Percentiles rank a stretch among this genome's conserved stretches.
phyloP scores from a whole-genome alignment of 306 rosid genomes.

The Castanospermum australe region DNA sequence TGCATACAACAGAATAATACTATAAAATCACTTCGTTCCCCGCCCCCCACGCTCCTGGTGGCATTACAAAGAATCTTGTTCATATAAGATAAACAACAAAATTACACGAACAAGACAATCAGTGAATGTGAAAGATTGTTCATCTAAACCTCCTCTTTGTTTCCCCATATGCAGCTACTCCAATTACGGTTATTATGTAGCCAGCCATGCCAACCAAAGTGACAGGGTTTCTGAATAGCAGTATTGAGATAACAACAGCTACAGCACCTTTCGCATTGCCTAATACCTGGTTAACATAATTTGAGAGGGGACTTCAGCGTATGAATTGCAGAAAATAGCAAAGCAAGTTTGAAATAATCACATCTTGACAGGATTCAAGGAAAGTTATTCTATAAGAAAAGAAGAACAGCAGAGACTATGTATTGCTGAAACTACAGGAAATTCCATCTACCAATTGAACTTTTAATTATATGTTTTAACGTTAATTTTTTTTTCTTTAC shows the following conservation, averaged over 20 bases:
- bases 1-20: conserved; percentile 31
- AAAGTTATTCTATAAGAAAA: not conserved
- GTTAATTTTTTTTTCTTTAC: not conserved
- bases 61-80: conserved; percentile 36
- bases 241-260: conserved; percentile 95
- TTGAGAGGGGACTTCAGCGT: not conserved
- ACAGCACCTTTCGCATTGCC: conserved; percentile 99
- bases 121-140: conserved; percentile 22
- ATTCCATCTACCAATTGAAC: not conserved
- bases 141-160: conserved; percentile 87
- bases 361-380: not conserved
- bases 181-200: conserved; percentile 72
- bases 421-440: not conserved
- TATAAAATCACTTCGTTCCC: conserved; percentile 17
- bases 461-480: not conserved
- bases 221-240: conserved; percentile 87
- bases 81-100: conserved; percentile 23
- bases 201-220: conserved; percentile 87
- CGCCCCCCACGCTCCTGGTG: conserved; percentile 28
- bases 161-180: conserved; percentile 91
- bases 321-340: not conserved
- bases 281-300: conserved; percentile 58
- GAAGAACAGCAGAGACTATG: not conserved
- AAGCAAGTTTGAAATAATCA: not conserved
- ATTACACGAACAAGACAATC: conserved; percentile 28